Conservation (phyloP, 495 filamentous ascomycete species). For the Platismatia glauca region DNA sequence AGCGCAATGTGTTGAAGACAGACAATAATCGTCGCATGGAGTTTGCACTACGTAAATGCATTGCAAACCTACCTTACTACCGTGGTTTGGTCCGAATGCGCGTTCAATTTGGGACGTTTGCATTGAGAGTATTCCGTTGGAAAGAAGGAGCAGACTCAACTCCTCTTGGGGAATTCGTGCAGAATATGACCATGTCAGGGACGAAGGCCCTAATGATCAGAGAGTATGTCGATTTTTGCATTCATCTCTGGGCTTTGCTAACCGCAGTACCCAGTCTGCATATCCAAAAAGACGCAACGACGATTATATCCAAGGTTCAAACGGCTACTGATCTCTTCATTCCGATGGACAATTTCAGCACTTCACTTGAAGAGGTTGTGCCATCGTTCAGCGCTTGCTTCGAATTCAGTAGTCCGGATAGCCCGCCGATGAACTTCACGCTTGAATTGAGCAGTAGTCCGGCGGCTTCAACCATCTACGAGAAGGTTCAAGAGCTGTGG, state of each 20-base stretch:
- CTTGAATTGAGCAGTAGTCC: constrained; percentile 8
- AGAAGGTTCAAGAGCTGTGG: constrained; percentile 21
- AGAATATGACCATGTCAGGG: constrained; percentile 35
- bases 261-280: constrained; percentile 6
- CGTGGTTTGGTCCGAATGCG: constrained; percentile 43
- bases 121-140: constrained; percentile 37
- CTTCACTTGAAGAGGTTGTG: constrained; percentile 24
- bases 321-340: constrained; percentile 37
- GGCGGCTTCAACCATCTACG: constrained; percentile 5
- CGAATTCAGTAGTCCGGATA: constrained; percentile 31
- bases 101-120: constrained; percentile 47
- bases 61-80: constrained; percentile 30
- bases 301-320: constrained; percentile 24
- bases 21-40: constrained; percentile 28
- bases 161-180: constrained; percentile 41
- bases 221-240: constrained; percentile 27
- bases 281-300: constrained; percentile 23
- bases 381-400: constrained; percentile 36
- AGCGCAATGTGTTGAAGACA: background rate
- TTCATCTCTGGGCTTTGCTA: background rate
- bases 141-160: constrained; percentile 31
- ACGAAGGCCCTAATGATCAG: constrained; percentile 33
- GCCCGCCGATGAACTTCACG: constrained; percentile 32
- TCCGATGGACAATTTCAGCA: constrained; percentile 33
- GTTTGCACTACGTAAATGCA: constrained; percentile 25